Base-by-base conservation (phyloP, 2,329 filamentous ascomycete species). In the Penicillium sp. region DNA sequence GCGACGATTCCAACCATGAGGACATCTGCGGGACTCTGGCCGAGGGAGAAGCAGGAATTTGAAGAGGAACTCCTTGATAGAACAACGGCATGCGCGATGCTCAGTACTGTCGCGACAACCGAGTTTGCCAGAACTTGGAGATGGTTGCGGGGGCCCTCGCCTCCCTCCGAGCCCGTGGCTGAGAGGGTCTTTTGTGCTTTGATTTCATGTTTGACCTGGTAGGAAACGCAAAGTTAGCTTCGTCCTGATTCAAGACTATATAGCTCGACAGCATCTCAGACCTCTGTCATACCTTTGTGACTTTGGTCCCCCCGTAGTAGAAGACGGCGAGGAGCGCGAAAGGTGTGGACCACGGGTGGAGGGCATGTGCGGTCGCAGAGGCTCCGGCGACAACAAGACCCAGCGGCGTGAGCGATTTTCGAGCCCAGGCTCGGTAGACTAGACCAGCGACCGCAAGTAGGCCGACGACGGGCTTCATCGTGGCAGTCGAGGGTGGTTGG, bases 281-380 rank as follows among this genome's bases (percentile, higher is more conserved):
- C 6, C 41, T 27, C 2, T 11, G n/a, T 18, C 57, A 51, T 55
- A 92, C 90, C 79, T 94, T 93, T 0, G 94, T 97, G 0, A 88
- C 92, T 53, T 87, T 82, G 1, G 90, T 96, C 1, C 92, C 95
- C 4, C 89, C 87, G 3, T 96, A 79, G 76, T 96, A 98, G 80
- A 98, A 98, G 37, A 92, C 85, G 51, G 85, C 84, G 2, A 98
- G 82, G 11, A 97, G 82, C 31, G 85, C 85, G 77, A 97, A 96
- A n/a, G 92, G 93, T n/a, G 93, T 81, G 60, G 90, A 91, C 89
- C 92, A 97, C 3, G 94, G 94, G 75, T 98, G 93, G n/a, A 93
- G 78, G 16, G 92, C 92, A 75, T 99, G 95, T 11, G 89, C 85
- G 47, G 84, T 75, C 4, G 92, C 93, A 4, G 93, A 96, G 44